These are phyloP conservation scores for Coemansia sp. DNA, from an alignment of 192 early-diverging fungal genomes.

Conservation along the genomic window DNA sequence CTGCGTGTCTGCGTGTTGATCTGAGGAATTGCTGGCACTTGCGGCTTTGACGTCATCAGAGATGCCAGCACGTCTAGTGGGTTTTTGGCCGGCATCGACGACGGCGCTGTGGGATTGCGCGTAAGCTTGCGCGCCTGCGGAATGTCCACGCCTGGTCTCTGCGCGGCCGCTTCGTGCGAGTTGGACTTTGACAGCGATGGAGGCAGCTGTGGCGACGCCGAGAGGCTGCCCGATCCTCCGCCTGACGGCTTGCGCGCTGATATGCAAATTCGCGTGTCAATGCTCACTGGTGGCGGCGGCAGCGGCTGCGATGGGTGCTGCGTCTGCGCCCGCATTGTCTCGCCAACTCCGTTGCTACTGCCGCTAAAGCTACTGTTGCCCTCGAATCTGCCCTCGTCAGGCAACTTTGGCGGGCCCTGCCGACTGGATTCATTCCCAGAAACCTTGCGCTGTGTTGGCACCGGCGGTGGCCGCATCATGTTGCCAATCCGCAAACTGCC, in stretches of 20 bases:
- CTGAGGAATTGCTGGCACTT: conserved; percentile 10
- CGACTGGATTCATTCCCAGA: conserved; percentile 10
- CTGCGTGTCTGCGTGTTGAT: conserved; percentile 37
- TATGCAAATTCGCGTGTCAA: conserved; percentile 41
- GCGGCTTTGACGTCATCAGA: conserved; percentile 16
- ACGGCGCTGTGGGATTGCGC: conserved; percentile 15
- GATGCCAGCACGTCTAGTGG: conserved; percentile 43
- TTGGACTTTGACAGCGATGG: conserved; percentile 7
- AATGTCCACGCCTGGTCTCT: conserved; percentile 1
- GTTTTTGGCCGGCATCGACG: conserved; percentile 15
- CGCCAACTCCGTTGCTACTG: not conserved
- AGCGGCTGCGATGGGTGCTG: not conserved
- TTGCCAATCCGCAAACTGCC: conserved; percentile 34
- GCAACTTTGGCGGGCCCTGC: conserved; percentile 21
- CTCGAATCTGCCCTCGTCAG: conserved; percentile 4
- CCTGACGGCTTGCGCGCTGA: conserved; percentile 31
- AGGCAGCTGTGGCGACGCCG: conserved; percentile 15
- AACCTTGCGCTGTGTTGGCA: conserved; percentile 8
- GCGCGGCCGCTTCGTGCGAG: not conserved
- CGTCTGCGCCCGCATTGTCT: not conserved
- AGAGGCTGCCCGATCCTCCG: conserved; percentile 1
- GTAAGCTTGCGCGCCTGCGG: conserved; percentile 25
- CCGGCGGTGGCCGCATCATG: conserved; percentile 35
- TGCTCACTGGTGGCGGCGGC: conserved; percentile 13
- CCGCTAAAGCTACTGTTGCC: conserved; percentile 11